These are phyloP conservation scores for Eucalyptus marginata DNA, from an alignment of 345 rosid species.

Conservation along the genomic window DNA sequence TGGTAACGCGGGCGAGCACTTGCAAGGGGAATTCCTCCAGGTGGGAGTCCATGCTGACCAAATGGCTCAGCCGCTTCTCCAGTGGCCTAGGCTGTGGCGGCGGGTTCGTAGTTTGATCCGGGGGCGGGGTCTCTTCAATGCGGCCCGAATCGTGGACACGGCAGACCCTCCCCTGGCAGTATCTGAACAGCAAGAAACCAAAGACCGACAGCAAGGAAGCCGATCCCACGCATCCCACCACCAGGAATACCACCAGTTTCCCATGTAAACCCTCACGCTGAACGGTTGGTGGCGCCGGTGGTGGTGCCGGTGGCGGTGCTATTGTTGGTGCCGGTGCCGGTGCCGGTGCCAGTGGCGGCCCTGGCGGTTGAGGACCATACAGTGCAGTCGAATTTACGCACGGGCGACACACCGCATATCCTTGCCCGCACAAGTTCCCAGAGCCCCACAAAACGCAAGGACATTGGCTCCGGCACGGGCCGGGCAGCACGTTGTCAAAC, in stretches of 20 bases:
- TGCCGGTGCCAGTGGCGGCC: no score
- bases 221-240: constrained; percentile 59
- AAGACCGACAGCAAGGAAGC: constrained; percentile 13
- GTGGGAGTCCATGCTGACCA: constrained; percentile 59
- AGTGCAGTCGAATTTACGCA: neutral
- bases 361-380: fast-evolving
- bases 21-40: constrained; percentile 51
- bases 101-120: neutral
- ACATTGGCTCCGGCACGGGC: constrained; percentile 38
- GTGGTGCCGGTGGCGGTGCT: no score
- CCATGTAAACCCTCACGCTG: neutral
- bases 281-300: neutral
- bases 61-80: constrained; percentile 47
- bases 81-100: neutral
- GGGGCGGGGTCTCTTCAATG: constrained; percentile 18
- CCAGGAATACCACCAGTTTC: constrained; percentile 33
- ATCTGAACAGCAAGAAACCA: constrained; percentile 23
- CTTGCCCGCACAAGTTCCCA: constrained; percentile 12
- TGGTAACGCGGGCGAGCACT: constrained; percentile 29
- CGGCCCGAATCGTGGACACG: constrained; percentile 70
- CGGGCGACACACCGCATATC: constrained; percentile 10
- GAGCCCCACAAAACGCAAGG: constrained; percentile 5
- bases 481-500: constrained; percentile 32
- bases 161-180: constrained; percentile 31
- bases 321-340: fast-evolving